phyloP scores from a whole-genome alignment of 495 filamentous ascomycete species.

The Annulohypoxylon moriforme region DNA sequence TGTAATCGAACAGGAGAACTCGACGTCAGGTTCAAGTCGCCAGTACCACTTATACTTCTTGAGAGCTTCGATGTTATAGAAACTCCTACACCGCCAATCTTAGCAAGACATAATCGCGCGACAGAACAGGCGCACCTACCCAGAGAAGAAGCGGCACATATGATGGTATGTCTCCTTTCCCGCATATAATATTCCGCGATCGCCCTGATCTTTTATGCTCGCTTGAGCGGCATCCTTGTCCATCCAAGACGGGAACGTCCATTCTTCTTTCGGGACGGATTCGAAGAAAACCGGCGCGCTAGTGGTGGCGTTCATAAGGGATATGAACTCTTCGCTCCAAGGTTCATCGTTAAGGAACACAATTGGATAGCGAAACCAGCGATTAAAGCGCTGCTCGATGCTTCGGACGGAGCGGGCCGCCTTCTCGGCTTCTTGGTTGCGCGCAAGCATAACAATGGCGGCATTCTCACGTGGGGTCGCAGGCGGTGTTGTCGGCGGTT shows the following conservation, averaged over 20 bases:
- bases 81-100: slow-evolving; percentile 64
- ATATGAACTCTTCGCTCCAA: slow-evolving; percentile 87
- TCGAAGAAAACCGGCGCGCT: slow-evolving; percentile 81
- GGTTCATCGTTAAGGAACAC: slow-evolving; percentile 94
- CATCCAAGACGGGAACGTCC: slow-evolving; percentile 94
- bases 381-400: slow-evolving; percentile 96
- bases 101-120: slow-evolving; percentile 2
- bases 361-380: slow-evolving; percentile 96
- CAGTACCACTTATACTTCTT: slow-evolving; percentile 65
- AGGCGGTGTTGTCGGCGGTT: slow-evolving; percentile 45
- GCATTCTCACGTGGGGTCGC: slow-evolving; percentile 84
- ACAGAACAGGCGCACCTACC: slow-evolving; percentile 60
- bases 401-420: slow-evolving; percentile 92
- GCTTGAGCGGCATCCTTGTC: slow-evolving; percentile 82
- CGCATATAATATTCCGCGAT: slow-evolving; percentile 92
- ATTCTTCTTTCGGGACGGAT: slow-evolving; percentile 81
- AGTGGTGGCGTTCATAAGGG: slow-evolving; percentile 81
- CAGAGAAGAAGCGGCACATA: slow-evolving; percentile 98
- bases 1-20: slow-evolving; percentile 64
- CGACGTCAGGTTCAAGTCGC: slow-evolving; percentile 64
- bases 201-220: slow-evolving; percentile 86
- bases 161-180: slow-evolving; percentile 99
- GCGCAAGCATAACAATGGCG: slow-evolving; percentile 90
- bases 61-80: slow-evolving; percentile 57
- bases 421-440: slow-evolving; percentile 89